Conservation (phyloP, 352 stramenopile species). For the Globisporangium spinosum region DNA sequence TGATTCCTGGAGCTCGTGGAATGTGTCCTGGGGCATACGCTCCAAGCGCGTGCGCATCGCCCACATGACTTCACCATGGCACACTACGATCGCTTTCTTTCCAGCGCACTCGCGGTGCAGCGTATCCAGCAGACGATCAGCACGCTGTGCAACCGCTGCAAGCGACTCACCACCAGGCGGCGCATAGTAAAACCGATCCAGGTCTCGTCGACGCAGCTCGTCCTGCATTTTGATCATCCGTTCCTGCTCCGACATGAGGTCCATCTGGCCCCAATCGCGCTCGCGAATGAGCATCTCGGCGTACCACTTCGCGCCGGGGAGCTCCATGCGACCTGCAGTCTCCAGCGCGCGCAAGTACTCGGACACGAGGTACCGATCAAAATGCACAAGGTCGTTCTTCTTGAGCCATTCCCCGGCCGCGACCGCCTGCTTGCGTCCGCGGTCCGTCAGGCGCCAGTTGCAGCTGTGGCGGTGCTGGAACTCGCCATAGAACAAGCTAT, state of each 20-base stretch:
- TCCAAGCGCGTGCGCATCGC: constrained; percentile 85
- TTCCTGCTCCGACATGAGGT: constrained; percentile 88
- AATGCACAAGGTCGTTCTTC: constrained; percentile 71
- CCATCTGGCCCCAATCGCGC: constrained; percentile 87
- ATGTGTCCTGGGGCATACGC: constrained; percentile 86
- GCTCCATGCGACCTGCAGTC: constrained; percentile 71
- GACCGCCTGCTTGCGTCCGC: constrained; percentile 62
- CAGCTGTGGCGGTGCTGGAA: constrained; percentile 88
- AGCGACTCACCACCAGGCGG: constrained; percentile 81
- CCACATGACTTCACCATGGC: constrained; percentile 89
- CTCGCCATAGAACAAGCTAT: constrained; percentile 84
- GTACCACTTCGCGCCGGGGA: constrained; percentile 78
- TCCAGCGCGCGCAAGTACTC: constrained; percentile 88
- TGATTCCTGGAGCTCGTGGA: constrained; percentile 80
- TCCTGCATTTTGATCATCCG: constrained; percentile 87
- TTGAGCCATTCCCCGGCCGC: constrained; percentile 80
- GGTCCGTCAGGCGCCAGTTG: constrained; percentile 86
- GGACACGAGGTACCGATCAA: constrained; percentile 85
- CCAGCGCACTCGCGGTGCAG: constrained; percentile 79
- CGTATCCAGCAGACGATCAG: constrained; percentile 68
- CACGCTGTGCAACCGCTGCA: constrained; percentile 75
- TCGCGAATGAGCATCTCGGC: constrained; percentile 87
- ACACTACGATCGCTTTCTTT: constrained; percentile 82
- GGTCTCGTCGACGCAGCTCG: constrained; percentile 74
- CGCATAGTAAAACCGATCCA: constrained; percentile 87